Conservation (phyloP, 371 early-diverging fungal species). For the Mortierella sp. region DNA sequence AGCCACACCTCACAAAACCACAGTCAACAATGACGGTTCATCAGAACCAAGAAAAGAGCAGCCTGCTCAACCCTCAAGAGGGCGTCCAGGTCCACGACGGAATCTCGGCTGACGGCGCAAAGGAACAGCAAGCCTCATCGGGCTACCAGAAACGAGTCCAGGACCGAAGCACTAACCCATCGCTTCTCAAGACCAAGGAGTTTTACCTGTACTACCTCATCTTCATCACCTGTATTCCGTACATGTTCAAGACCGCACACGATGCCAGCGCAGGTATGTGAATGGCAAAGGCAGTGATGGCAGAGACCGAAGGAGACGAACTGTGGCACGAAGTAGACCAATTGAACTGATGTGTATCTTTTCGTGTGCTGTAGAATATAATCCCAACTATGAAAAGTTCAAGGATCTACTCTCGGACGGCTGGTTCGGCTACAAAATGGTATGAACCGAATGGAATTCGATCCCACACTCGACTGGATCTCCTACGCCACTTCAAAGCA, state of each 20-base stretch:
- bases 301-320: neutral
- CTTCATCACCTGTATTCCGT: slow-evolving; percentile 68
- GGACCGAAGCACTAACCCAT: slow-evolving; percentile 57
- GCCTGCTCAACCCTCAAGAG: slow-evolving; percentile 20
- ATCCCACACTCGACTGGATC: neutral
- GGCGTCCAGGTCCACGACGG: slow-evolving; percentile 14
- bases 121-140: slow-evolving; percentile 12
- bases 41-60: slow-evolving; percentile 28
- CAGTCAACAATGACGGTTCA: slow-evolving; percentile 22
- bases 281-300: neutral
- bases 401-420: slow-evolving; percentile 65
- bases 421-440: slow-evolving; percentile 56
- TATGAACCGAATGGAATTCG: slow-evolving; percentile 38
- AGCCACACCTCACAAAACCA: neutral
- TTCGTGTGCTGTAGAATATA: slow-evolving; percentile 47
- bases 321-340: neutral
- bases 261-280: slow-evolving; percentile 70
- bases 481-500: neutral
- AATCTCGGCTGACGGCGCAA: slow-evolving; percentile 31
- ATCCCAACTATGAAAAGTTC: slow-evolving; percentile 71
- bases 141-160: slow-evolving; percentile 22
- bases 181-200: slow-evolving; percentile 69
- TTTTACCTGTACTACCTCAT: slow-evolving; percentile 83
- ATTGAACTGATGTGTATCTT: neutral
- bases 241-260: slow-evolving; percentile 77